phyloP scores from a whole-genome alignment of 129 eudicot genomes.

The Flaveria bidentis region DNA sequence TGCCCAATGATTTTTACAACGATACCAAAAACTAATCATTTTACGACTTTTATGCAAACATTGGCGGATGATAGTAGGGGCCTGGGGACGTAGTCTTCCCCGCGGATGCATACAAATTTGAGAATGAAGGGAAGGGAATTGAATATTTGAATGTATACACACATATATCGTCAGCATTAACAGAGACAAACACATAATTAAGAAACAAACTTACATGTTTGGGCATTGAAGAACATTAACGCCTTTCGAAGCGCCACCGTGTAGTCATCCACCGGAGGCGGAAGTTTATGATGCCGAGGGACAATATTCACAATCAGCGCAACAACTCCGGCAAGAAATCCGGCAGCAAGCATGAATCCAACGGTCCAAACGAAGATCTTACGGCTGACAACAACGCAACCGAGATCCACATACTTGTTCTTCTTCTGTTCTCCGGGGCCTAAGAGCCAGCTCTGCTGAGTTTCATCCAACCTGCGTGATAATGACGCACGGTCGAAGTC shows the following conservation, averaged over 20 bases:
- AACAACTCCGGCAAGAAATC: conserved; percentile 63
- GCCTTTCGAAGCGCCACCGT: conserved; percentile 79
- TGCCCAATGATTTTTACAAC: too few relatives aligned
- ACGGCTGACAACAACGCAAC: conserved; percentile 78
- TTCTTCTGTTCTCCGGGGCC: conserved; percentile 93
- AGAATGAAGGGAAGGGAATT: too few relatives aligned
- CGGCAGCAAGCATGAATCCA: conserved; percentile 67
- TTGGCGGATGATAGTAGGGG: too few relatives aligned
- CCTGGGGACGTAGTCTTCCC: too few relatives aligned
- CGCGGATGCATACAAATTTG: too few relatives aligned
- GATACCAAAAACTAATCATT: background rate
- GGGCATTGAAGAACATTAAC: conserved; percentile 92
- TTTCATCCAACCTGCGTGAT: conserved; percentile 74
- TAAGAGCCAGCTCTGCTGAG: conserved; percentile 90
- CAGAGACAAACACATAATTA: background rate
- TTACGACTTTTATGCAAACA: background rate
- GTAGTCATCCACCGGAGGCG: conserved; percentile 75
- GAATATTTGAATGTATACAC: too few relatives aligned
- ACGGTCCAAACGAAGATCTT: conserved; percentile 81
- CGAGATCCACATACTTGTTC: conserved; percentile 86
- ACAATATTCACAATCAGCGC: conserved; percentile 61
- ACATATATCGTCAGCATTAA: background rate
- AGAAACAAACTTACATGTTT: conserved; percentile 59
- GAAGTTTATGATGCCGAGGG: conserved; percentile 61
- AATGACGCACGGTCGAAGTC: conserved; percentile 80